Evolutionary conservation across 163 green algal genomes (phyloP), one percentile per base, ranked within the genome.

Genomic region (Coccomyxa subellipsoidea): DNA sequence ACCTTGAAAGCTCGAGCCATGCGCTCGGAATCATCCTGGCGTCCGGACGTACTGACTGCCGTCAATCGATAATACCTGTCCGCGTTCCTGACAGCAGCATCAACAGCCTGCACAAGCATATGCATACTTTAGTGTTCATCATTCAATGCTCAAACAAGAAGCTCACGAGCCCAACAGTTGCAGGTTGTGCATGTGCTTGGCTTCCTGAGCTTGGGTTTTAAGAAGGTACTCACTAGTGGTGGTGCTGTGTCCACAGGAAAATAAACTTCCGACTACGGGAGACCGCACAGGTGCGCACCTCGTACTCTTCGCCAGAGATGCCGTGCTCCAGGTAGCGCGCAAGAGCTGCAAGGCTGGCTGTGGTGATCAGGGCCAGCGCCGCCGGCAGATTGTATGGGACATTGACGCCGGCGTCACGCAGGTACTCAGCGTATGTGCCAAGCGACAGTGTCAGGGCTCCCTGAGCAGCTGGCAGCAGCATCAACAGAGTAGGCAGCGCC

Each of bases 221-320:
- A n/a, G n/a, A 54, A 12, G 47, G 21, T 59, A 59, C 47, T 18
- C 5, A 27, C 15, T 27, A 76, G 7, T 18, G 8, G n/a, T 76
- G 69, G 29, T 76, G 1, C 27, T 76, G n/a, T 76, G 21, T 36
- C 31, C 4, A 4, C 71, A 78, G 38, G 81, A 84, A 1, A 35
- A 84, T 29, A 72, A 81, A 38, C 35, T 84, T 27, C 81, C 73
- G 6, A 80, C 80, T 31, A 84, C 80, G 3, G 80, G 70, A 59
- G 77, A 84, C 40, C 38, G 80, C 4, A 59, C 40, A 59, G 80
- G 70, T 8, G 32, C 70, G 25, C 32, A 77, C 70, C 32, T 77
- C 32, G 12, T 47, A 38, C 70, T 77, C 70, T 40, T 77, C 70
- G 27, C 27, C 32, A 77, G 70, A 47, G 12, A 40, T 40, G 70